These are phyloP conservation scores for Ilyonectria robusta DNA, from an alignment of 2,329 filamentous ascomycete genomes.

Conservation along the genomic window DNA sequence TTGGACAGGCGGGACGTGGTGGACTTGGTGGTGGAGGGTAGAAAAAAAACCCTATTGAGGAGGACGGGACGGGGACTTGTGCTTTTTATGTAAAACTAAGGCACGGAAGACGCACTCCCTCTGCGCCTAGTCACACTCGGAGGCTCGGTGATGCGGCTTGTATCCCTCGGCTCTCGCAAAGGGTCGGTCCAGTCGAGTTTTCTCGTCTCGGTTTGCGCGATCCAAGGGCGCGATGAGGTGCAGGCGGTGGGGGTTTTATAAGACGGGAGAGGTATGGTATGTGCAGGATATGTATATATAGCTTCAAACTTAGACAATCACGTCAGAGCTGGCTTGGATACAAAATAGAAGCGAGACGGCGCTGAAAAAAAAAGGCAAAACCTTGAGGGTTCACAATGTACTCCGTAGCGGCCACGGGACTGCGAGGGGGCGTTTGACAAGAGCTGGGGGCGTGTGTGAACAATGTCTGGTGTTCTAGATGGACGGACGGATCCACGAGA, in stretches of 20 bases:
- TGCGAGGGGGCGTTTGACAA: conserved; percentile 7
- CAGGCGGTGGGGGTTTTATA: conserved; percentile 10
- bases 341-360: background rate
- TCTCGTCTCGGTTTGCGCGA: conserved; percentile 41
- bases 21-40: conserved; percentile 24
- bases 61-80: conserved; percentile 31
- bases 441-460: conserved; percentile 14
- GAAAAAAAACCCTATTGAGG: conserved; percentile 30
- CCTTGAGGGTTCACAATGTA: conserved; percentile 5
- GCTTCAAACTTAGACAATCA: conserved; percentile 31
- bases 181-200: conserved; percentile 10
- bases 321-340: conserved; percentile 33
- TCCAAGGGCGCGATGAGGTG: conserved; percentile 33
- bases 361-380: background rate
- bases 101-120: conserved; percentile 30
- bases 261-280: conserved; percentile 13
- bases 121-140: conserved; percentile 32
- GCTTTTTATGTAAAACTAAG: conserved; percentile 41
- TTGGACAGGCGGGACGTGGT: conserved; percentile 26
- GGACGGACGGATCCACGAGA: background rate
- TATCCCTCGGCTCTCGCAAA: background rate
- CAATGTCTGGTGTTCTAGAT: background rate
- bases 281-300: too few relatives aligned
- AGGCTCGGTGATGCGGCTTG: conserved; percentile 6
- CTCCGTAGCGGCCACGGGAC: background rate